Conservation (phyloP, 2,329 filamentous ascomycete species). For the Pestalotiopsis sp. region DNA sequence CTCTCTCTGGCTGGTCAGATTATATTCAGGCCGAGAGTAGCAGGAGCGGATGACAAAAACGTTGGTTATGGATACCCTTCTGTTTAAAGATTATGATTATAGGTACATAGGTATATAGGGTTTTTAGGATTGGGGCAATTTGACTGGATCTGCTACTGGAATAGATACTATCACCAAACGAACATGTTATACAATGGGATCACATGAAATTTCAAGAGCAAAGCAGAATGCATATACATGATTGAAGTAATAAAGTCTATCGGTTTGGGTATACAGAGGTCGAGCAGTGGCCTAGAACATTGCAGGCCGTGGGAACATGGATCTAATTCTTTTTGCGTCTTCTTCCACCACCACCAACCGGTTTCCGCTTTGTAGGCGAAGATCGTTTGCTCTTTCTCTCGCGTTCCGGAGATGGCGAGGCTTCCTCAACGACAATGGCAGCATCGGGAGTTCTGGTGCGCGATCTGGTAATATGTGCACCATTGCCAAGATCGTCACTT, state of each 20-base stretch:
- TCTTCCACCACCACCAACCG: constrained; percentile 25
- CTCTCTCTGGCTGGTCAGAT: neutral
- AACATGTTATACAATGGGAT: too few species aligned
- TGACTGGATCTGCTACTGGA: neutral
- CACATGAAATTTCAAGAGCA: neutral
- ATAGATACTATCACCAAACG: too few species aligned
- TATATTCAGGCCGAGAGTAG: neutral
- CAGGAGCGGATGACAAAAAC: neutral
- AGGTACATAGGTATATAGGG: neutral
- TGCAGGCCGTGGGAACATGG: neutral
- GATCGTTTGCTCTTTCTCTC: constrained; percentile 40
- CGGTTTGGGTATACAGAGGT: constrained; percentile 21
- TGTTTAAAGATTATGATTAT: constrained; percentile 10
- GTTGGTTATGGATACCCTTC: neutral
- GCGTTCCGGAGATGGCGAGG: constrained; percentile 27
- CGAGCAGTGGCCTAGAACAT: constrained; percentile 12
- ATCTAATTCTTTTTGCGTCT: constrained; percentile 35
- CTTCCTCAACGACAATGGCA: constrained; percentile 41
- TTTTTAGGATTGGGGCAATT: neutral
- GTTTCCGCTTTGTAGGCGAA: constrained; percentile 40
- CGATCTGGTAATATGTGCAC: constrained; percentile 25
- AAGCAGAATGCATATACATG: constrained; percentile 15
- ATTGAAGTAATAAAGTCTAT: constrained; percentile 22
- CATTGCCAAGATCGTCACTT: constrained; percentile 28
- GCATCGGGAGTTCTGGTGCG: constrained; percentile 37